Evolutionary conservation across 176 grass and related monocot species (phyloP), one percentile per base, ranked within the genome.

Genomic region (Hordeum marinum): DNA sequence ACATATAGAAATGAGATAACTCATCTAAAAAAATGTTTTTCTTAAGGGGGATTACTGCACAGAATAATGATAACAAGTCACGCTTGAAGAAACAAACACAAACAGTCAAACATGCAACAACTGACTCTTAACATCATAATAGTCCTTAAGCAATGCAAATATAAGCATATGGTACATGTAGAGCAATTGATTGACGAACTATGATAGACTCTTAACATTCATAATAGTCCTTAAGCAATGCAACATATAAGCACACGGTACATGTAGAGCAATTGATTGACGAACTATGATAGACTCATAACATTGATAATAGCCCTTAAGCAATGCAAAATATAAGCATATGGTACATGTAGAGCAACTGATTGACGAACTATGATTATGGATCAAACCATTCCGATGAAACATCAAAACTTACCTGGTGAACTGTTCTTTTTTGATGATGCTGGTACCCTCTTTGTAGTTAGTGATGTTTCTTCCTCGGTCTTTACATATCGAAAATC

Each of bases 401-500:
- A 80, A 66, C 54, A 27, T 31, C 36, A 3, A 78, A 69, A 69
- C 3, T 26, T 80, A 85, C 80, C 24, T 63, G 70, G 63, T 75
- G 8, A 87, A 18, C 36, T 34, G 13, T 63, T 78, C 85, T 88
- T 77, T 85, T 78, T 45, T 13, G 27, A 77, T 77, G 83, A 77
- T 55, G 41, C 3, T 29, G 20, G 21, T 11, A 11, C 11, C 80
- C 88, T 72, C 86, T 84, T 94, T 81, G 81, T 69, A 74, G 75
- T 45, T 55, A 55, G 6, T 1, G 72, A 82, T 35, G 17, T 1
- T 52, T 75, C 76, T 66, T 40, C 39, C 60, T 34, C 42, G 11
- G 32, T 37, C 63, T 89, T 98, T 5, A 79, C 67, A 62, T 98
- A 95, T 78, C 80, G 85, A 89, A 98, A 98, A 52, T 95, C 93